A percentile compares a stretch with the other conserved stretches of the same genome.
Evolutionary conservation across 768 basidiomycete genomes (phyloP).

Genomic region (Boletus fagicola): DNA sequence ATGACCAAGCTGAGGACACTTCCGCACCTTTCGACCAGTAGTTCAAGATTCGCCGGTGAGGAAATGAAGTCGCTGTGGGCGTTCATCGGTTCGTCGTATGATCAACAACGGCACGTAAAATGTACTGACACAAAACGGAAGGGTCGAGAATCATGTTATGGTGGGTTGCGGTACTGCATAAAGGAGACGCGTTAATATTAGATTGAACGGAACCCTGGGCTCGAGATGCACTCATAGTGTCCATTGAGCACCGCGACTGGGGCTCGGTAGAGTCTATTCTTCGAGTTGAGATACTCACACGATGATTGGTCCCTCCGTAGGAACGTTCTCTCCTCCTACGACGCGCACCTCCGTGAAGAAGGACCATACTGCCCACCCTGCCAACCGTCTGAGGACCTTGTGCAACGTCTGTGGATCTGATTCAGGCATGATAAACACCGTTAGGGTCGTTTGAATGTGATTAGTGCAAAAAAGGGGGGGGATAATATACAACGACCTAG

Average conservation of each 20-base stretch:
- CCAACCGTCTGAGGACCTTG: slow-evolving; percentile 65
- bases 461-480: slow-evolving; percentile 3
- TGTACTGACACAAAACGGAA: slow-evolving; percentile 66
- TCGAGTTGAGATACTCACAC: slow-evolving; percentile 55
- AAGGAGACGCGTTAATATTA: slow-evolving; percentile 15
- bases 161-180: slow-evolving; percentile 73
- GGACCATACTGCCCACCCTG: slow-evolving; percentile 71
- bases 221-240: background rate
- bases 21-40: slow-evolving; percentile 88
- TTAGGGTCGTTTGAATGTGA: slow-evolving; percentile 2
- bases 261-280: background rate
- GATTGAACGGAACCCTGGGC: background rate
- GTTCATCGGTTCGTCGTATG: slow-evolving; percentile 17
- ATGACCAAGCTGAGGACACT: slow-evolving; percentile 10
- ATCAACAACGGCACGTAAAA: slow-evolving; percentile 15
- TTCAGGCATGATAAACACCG: slow-evolving; percentile 24
- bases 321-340: slow-evolving; percentile 86
- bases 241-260: slow-evolving; percentile 5
- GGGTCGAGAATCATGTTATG: slow-evolving; percentile 97
- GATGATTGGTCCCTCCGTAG: slow-evolving; percentile 84
- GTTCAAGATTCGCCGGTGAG: slow-evolving; percentile 77
- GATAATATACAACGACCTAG: slow-evolving; percentile 12
- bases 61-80: slow-evolving; percentile 71
- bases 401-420: slow-evolving; percentile 52
- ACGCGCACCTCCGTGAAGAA: slow-evolving; percentile 90